phyloP scores from a whole-genome alignment of 768 basidiomycete genomes.

The Guyanaporus albipodus region DNA sequence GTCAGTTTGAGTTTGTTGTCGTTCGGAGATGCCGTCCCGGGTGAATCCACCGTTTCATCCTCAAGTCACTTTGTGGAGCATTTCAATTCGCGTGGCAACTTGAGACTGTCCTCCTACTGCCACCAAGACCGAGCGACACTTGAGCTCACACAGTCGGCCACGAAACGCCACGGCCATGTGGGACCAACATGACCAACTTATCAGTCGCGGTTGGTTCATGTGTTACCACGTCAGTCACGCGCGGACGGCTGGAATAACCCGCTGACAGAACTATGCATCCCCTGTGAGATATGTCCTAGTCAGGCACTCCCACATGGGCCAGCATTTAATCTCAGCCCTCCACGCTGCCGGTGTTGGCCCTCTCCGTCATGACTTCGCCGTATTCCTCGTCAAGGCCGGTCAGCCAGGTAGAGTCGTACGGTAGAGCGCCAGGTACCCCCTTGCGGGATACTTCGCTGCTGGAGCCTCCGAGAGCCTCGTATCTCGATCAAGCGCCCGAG shows the following conservation, averaged over 20 bases:
- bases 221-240: too few relatives aligned
- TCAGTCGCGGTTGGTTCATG: neutral
- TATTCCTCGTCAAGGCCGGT: conserved; percentile 17
- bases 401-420: conserved; percentile 15
- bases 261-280: neutral
- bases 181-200: too few relatives aligned
- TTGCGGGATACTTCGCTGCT: conserved; percentile 1
- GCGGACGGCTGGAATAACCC: neutral
- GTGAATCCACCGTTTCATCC: too few relatives aligned
- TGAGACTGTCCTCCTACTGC: too few relatives aligned
- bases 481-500: conserved; percentile 22
- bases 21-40: too few relatives aligned
- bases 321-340: neutral
- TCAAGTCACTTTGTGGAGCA: too few relatives aligned
- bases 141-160: too few relatives aligned
- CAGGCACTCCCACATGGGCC: neutral
- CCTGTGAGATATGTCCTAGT: neutral
- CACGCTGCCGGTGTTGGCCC: neutral
- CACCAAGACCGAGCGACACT: too few relatives aligned
- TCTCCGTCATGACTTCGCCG: conserved; percentile 2
- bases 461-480: conserved; percentile 25
- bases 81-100: too few relatives aligned
- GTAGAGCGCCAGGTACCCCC: conserved; percentile 11
- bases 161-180: too few relatives aligned
- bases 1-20: too few relatives aligned